phyloP scores from a whole-genome alignment of 2,329 filamentous ascomycete species.

The Aureobasidium musti region DNA sequence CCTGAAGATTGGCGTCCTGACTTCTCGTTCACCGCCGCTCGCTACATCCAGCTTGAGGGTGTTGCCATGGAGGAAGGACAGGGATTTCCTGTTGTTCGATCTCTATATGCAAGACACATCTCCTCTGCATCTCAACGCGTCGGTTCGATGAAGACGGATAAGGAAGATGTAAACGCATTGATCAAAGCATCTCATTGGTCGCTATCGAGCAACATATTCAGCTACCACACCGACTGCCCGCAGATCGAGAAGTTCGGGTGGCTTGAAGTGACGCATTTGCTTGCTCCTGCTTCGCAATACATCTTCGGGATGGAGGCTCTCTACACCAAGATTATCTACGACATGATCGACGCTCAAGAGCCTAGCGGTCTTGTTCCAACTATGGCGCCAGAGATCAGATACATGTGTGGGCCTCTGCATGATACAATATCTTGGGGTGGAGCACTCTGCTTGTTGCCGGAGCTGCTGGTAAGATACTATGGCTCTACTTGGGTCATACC shows the following conservation, averaged over 20 bases:
- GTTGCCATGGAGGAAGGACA: slow-evolving; percentile 37
- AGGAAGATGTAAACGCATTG: slow-evolving; percentile 47
- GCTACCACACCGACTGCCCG: slow-evolving; percentile 53
- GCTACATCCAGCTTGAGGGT: slow-evolving; percentile 49
- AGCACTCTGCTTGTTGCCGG: slow-evolving; percentile 44
- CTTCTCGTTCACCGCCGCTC: slow-evolving; percentile 48
- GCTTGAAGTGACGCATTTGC: slow-evolving; percentile 52
- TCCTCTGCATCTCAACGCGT: slow-evolving; percentile 45
- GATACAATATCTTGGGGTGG: slow-evolving; percentile 52
- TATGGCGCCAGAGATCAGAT: slow-evolving; percentile 52
- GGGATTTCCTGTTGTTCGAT: slow-evolving; percentile 42
- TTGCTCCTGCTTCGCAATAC: slow-evolving; percentile 51
- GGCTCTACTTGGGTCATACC: slow-evolving; percentile 44
- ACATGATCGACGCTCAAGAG: slow-evolving; percentile 52
- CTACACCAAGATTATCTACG: slow-evolving; percentile 52
- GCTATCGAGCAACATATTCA: slow-evolving; percentile 49
- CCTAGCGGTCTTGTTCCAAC: slow-evolving; percentile 50
- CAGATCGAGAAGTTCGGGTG: slow-evolving; percentile 53
- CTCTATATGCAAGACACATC: slow-evolving; percentile 44
- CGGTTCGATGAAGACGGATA: slow-evolving; percentile 46
- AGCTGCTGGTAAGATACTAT: slow-evolving; percentile 47
- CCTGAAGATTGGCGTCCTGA: slow-evolving; percentile 46
- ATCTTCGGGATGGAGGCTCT: slow-evolving; percentile 52
- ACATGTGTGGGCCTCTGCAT: slow-evolving; percentile 54
- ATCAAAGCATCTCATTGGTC: slow-evolving; percentile 52